Evolutionary conservation across 768 basidiomycete genomes (phyloP).

Genomic region (Leccinum obscurum): DNA sequence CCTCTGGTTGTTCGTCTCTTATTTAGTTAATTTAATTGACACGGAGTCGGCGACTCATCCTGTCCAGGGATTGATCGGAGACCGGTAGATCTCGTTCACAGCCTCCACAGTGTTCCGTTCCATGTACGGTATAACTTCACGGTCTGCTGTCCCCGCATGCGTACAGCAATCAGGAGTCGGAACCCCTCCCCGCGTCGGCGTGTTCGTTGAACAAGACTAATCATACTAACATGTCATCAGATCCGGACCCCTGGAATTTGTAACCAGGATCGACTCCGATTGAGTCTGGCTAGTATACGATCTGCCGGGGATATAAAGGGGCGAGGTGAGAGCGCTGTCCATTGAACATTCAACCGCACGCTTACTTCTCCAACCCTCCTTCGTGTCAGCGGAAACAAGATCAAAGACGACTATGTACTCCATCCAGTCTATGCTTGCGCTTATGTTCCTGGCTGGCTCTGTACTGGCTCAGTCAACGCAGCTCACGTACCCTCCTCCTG

Average conservation of each 20-base stretch:
- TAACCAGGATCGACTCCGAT: not conserved
- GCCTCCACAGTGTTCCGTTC: not conserved
- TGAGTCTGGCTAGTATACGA: not conserved
- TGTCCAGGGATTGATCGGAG: not conserved
- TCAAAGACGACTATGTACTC: slow-evolving; percentile 16
- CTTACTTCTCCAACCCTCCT: not conserved
- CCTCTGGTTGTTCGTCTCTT: too few species aligned
- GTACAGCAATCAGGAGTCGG: not conserved
- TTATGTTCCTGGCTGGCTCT: slow-evolving; percentile 13
- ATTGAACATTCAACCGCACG: not conserved
- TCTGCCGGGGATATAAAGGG: slow-evolving; percentile 19
- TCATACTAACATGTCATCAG: not conserved
- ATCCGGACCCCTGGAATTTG: not conserved
- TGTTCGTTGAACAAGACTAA: not conserved
- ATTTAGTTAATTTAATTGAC: too few species aligned
- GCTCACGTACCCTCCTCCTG: slow-evolving; percentile 12
- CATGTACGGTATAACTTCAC: not conserved
- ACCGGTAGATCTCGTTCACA: not conserved
- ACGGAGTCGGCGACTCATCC: not conserved
- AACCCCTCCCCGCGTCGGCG: not conserved
- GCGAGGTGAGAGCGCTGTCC: not conserved
- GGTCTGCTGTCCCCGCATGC: not conserved
- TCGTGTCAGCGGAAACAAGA: not conserved
- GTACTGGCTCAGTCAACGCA: slow-evolving; percentile 18
- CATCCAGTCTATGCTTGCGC: slow-evolving; percentile 15